Evolutionary conservation across 164 flowering plant genomes (phyloP).

Genomic region (grape (Vitis vinifera)): DNA sequence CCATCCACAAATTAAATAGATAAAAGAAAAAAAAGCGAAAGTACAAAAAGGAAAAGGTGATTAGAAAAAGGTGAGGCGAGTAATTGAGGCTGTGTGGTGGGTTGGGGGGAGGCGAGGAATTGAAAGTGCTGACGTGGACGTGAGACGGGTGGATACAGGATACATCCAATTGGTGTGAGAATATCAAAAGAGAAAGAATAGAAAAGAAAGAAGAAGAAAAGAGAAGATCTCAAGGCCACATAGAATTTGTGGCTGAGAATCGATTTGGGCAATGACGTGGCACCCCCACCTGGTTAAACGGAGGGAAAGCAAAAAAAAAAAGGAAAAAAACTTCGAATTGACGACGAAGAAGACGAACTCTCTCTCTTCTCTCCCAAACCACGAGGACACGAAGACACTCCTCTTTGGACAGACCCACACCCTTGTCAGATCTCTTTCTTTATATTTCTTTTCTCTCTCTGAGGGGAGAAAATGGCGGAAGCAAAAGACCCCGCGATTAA

Average conservation of each 20-base stretch:
- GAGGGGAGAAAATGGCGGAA: conserved; percentile 28
- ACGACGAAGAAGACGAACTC: conserved; percentile 11
- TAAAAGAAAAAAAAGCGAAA: too few relatives aligned
- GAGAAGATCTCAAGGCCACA: conserved; percentile 24
- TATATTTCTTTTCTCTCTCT: conserved; percentile 8
- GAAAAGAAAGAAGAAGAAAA: conserved; percentile 2
- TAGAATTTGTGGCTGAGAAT: conserved; percentile 38
- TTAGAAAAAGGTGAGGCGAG: neutral
- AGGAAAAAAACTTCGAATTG: conserved; percentile 15
- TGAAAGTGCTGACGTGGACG: conserved; percentile 15
- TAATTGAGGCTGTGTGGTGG: too few relatives aligned
- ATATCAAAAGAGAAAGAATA: conserved; percentile 11
- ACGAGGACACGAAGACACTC: neutral
- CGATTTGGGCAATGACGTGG: conserved; percentile 27
- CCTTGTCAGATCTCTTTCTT: neutral
- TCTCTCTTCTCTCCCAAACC: conserved; percentile 1
- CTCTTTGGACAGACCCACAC: neutral
- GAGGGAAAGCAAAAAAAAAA: neutral
- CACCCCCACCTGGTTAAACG: conserved; percentile 14
- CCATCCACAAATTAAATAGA: too few relatives aligned
- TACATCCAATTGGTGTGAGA: neutral
- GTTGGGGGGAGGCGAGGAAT: neutral
- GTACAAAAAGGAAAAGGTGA: neutral
- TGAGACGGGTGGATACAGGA: neutral
- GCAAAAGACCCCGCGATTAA: conserved; percentile 43